Evolutionary conservation across 2,329 filamentous ascomycete genomes (phyloP).

Genomic region (Colletotrichum sp.): DNA sequence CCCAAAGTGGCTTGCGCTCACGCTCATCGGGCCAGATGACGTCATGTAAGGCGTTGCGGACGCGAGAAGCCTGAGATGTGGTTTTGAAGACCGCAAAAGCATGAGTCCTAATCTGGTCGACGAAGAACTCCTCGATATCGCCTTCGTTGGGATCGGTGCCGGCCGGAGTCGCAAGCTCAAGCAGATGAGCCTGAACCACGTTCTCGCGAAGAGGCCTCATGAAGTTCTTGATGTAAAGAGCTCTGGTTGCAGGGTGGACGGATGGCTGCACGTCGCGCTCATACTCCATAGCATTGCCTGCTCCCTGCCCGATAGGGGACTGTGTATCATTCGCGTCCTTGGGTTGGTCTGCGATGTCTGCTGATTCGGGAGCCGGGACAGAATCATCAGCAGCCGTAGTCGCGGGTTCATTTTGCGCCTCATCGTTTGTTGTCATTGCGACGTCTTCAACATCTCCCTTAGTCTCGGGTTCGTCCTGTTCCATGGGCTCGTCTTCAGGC

Average conservation of each 20-base stretch:
- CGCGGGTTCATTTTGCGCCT: neutral
- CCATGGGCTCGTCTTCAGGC: neutral
- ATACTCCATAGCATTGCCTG: conserved; percentile 34
- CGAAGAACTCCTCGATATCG: conserved; percentile 71
- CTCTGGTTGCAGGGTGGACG: conserved; percentile 73
- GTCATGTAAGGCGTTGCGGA: conserved; percentile 77
- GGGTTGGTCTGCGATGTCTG: neutral
- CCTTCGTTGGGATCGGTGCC: conserved; percentile 54
- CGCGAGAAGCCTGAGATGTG: conserved; percentile 74
- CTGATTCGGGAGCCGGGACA: neutral
- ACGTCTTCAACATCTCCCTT: neutral
- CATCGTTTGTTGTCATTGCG: neutral
- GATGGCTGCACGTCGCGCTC: conserved; percentile 56
- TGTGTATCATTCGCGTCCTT: neutral
- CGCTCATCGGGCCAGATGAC: conserved; percentile 87
- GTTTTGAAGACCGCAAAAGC: conserved; percentile 79
- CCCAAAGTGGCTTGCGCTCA: conserved; percentile 82
- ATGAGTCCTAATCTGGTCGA: conserved; percentile 88
- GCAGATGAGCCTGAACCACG: conserved; percentile 71
- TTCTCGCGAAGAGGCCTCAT: conserved; percentile 82
- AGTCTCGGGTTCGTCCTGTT: neutral
- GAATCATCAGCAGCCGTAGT: neutral
- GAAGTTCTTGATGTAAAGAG: conserved; percentile 88
- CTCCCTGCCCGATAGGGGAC: neutral
- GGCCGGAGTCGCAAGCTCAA: conserved; percentile 68